Conservation (phyloP, 768 basidiomycete species). For the Hortiboletus campestris region DNA sequence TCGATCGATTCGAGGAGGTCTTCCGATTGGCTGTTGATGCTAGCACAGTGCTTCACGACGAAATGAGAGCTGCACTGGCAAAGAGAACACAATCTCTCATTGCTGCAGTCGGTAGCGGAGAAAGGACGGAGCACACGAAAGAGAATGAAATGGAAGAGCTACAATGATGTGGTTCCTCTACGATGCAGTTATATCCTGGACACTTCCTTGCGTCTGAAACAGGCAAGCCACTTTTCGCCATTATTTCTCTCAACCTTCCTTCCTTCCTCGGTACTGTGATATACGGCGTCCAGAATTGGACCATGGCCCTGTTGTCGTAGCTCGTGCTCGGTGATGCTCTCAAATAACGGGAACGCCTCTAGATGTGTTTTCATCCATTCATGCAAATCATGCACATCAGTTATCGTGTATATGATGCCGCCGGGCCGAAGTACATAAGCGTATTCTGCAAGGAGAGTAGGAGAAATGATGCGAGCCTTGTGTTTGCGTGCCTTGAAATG, state of each 20-base stretch:
- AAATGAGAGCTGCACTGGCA: conserved; percentile 77
- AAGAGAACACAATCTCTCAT: conserved; percentile 61
- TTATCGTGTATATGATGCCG: conserved; percentile 97
- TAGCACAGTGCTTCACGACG: conserved; percentile 70
- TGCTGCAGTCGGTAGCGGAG: conserved; percentile 54
- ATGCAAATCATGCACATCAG: conserved; percentile 91
- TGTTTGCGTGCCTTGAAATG: conserved; percentile 98
- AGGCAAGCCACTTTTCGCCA: conserved; percentile 90
- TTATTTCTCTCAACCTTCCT: conserved; percentile 92
- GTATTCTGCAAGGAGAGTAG: conserved; percentile 96
- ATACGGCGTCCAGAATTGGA: conserved; percentile 77
- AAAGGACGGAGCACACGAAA: conserved; percentile 32
- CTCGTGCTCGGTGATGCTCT: conserved; percentile 69
- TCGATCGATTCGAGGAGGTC: conserved; percentile 90
- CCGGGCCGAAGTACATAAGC: conserved; percentile 90
- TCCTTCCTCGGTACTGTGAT: conserved; percentile 90
- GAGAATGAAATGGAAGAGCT: conserved; percentile 40
- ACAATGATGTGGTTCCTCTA: conserved; percentile 23
- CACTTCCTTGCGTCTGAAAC: conserved; percentile 65
- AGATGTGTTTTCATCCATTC: conserved; percentile 94
- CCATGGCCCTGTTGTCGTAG: conserved; percentile 77
- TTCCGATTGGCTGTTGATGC: conserved; percentile 77
- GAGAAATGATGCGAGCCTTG: conserved; percentile 98
- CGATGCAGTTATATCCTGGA: conserved; percentile 9
- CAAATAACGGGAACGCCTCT: conserved; percentile 84